phyloP scores from a whole-genome alignment of 1,139 yeast species.

The Geotrichum candidum region DNA sequence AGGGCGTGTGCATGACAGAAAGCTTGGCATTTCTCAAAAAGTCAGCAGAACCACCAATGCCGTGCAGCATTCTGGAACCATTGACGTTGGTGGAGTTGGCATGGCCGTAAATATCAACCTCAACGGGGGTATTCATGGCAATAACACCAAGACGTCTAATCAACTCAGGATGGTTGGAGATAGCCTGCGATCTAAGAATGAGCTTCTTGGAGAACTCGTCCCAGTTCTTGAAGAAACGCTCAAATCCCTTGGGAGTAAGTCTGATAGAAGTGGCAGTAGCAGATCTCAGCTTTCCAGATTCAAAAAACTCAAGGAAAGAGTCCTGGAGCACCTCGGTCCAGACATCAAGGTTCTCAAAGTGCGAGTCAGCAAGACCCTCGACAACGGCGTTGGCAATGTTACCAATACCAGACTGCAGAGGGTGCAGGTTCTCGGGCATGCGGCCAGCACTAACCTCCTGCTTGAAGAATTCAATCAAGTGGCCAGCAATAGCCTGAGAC shows the following conservation, averaged over 20 bases:
- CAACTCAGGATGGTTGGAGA: slow-evolving; percentile 91
- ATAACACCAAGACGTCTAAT: slow-evolving; percentile 95
- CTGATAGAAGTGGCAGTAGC: slow-evolving; percentile 96
- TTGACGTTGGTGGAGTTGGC: slow-evolving; percentile 96
- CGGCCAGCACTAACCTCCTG: slow-evolving; percentile 86
- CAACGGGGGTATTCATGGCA: slow-evolving; percentile 99
- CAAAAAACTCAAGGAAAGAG: slow-evolving; percentile 90
- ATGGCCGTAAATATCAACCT: slow-evolving; percentile 96
- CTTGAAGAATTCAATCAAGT: slow-evolving; percentile 84
- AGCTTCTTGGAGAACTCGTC: slow-evolving; percentile 75
- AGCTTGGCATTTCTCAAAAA: slow-evolving; percentile 93
- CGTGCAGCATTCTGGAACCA: slow-evolving; percentile 97
- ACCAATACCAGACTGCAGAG: slow-evolving; percentile 96
- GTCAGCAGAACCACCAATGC: slow-evolving; percentile 96
- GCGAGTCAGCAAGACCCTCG: slow-evolving; percentile 84
- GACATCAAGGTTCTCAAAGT: slow-evolving; percentile 79
- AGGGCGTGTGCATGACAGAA: slow-evolving; percentile 96
- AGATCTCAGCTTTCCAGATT: slow-evolving; percentile 81
- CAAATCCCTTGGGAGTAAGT: slow-evolving; percentile 83
- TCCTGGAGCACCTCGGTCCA: slow-evolving; percentile 99
- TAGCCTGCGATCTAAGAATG: slow-evolving; percentile 87
- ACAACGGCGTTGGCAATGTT: slow-evolving; percentile 97
- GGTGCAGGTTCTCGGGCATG: slow-evolving; percentile 86
- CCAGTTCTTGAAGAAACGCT: slow-evolving; percentile 85
- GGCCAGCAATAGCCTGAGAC: slow-evolving; percentile 73